Evolutionary conservation across 2,329 filamentous ascomycete species (phyloP).

Genomic region (Pestalotiopsis sp.): DNA sequence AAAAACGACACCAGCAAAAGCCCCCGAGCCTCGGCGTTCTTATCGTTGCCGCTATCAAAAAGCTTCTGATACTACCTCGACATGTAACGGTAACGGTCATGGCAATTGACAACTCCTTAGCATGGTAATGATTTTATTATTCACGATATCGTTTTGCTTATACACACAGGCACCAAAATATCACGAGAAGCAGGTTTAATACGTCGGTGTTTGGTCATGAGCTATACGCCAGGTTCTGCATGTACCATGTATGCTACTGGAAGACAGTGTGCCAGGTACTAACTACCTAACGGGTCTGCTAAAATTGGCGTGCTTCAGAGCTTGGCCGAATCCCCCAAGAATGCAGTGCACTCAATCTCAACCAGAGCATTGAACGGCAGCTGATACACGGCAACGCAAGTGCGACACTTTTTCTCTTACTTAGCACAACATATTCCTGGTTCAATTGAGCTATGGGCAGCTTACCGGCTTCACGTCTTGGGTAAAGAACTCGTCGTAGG

Average conservation of each 20-base stretch:
- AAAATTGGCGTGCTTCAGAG: slow-evolving; percentile 16
- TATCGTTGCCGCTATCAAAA: no score
- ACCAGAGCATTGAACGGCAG: slow-evolving; percentile 72
- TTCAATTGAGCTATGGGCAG: slow-evolving; percentile 3
- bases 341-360: slow-evolving; percentile 75
- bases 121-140: no score
- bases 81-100: no score
- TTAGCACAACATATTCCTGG: background rate
- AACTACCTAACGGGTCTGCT: background rate
- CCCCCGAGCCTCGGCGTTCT: background rate
- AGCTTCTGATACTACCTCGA: no score
- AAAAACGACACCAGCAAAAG: background rate
- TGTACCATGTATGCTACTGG: background rate
- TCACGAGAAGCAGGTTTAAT: no score
- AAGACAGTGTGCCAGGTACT: background rate
- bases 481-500: slow-evolving; percentile 53
- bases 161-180: no score
- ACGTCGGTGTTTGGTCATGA: background rate
- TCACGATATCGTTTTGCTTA: no score
- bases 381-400: slow-evolving; percentile 75
- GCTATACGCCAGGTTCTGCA: background rate
- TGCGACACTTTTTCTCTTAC: slow-evolving; percentile 45
- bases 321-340: slow-evolving; percentile 20
- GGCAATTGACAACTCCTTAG: no score
- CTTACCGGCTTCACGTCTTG: slow-evolving; percentile 49